Conservation (phyloP, 345 rosid genomes). For the Turritis glabra region DNA sequence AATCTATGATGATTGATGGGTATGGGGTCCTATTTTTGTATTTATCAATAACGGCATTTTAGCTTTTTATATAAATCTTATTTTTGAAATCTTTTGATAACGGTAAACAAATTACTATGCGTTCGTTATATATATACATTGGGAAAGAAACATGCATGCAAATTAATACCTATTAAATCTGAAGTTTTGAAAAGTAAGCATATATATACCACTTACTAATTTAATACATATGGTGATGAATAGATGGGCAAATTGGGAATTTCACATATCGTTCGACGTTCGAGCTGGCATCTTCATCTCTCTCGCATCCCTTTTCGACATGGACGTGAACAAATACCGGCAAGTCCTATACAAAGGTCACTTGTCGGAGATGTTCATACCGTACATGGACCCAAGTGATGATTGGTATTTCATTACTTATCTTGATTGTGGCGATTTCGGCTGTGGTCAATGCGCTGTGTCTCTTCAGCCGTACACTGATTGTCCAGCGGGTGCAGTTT, state of each 20-base stretch:
- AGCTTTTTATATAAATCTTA: too few relatives aligned
- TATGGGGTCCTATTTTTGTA: too few relatives aligned
- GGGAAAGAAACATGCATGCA: too few relatives aligned
- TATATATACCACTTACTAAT: too few relatives aligned
- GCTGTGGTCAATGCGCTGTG: constrained; percentile 45
- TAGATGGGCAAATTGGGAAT: constrained; percentile 64
- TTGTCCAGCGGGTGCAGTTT: constrained; percentile 54
- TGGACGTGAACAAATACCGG: constrained; percentile 38
- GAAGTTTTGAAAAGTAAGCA: too few relatives aligned
- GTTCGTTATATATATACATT: too few relatives aligned
- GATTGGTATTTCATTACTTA: constrained; percentile 47
- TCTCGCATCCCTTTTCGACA: constrained; percentile 49
- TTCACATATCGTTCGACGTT: constrained; percentile 51
- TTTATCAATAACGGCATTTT: too few relatives aligned
- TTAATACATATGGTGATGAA: neutral
- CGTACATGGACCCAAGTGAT: constrained; percentile 50
- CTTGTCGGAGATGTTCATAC: constrained; percentile 54
- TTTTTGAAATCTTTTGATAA: too few relatives aligned
- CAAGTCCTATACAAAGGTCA: constrained; percentile 50
- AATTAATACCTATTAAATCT: too few relatives aligned
- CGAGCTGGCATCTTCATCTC: constrained; percentile 53
- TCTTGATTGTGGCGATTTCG: constrained; percentile 51
- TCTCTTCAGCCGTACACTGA: constrained; percentile 47
- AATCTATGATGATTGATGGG: too few relatives aligned
- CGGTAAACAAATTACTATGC: too few relatives aligned